Evolutionary conservation across 148 eudicot species (phyloP), one percentile per base, ranked within the genome.

Genomic region (Nepenthes mirabilis): DNA sequence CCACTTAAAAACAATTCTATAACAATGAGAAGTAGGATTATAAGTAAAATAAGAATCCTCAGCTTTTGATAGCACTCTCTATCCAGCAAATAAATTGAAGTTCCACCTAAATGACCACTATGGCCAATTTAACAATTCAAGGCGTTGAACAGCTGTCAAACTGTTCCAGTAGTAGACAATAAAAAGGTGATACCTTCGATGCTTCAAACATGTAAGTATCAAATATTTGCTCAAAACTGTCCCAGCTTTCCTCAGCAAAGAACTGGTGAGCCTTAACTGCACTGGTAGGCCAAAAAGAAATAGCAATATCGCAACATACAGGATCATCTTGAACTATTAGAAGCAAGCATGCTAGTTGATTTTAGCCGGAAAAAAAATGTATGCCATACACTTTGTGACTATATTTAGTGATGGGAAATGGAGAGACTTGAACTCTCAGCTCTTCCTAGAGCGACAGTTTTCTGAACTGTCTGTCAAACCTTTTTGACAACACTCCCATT

Each of bases 391-490:
- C 43, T 45, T 53, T 36, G 52, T 57, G 55, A 73, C 56, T 56
- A 54, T 37, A 35, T 2, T 23, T 55, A 47, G 36, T 63, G 62
- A 70, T 66, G 98, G 98, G 98, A 93, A 82, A 88, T 93, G 98
- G 98, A 93, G 98, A 93, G 98, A 93, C 80, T 93, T 82, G 98
- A 93, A 93, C 98, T 93, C 98, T 93, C 98, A 88, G 95, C 98
- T 93, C 96, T 81, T 70, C 66, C 52, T 73, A 73, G 98, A 91
- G 96, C 98, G 75, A 89, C 98, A 93, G 98, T 86, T 73, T 61
- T 63, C 58, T 56, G 65, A 80, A 88, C 98, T 70, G 98, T 80
- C 85, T 80, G 98, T 88, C 98, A 93, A 80, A 83, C 95, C 96
- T 56, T 77, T 23, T 78, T 86, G 98, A 93, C 98, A 93, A 86